A percentile compares a stretch with the other conserved stretches of the same genome.
Conservation (phyloP, 345 rosid species). For the Syzygium oleosum region DNA sequence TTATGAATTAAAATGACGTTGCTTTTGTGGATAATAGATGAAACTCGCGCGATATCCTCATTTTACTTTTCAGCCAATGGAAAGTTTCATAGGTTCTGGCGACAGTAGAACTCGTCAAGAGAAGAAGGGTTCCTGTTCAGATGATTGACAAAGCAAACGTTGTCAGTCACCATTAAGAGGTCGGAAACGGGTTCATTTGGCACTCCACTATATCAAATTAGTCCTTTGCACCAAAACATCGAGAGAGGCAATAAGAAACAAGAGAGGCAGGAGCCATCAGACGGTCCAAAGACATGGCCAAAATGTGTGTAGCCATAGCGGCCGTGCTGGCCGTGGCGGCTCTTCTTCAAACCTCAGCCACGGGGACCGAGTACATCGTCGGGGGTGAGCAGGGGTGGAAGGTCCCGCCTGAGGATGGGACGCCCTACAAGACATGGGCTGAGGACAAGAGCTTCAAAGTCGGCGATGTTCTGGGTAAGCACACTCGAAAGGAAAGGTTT, state of each 20-base stretch:
- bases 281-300: background rate
- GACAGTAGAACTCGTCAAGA: background rate
- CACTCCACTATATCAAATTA: background rate
- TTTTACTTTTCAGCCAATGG: background rate
- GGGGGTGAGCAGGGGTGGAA: conserved; percentile 30
- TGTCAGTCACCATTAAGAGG: background rate
- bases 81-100: background rate
- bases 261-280: background rate
- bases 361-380: background rate
- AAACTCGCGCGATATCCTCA: background rate
- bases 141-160: background rate
- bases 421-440: conserved; percentile 28
- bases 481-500: background rate
- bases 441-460: conserved; percentile 7
- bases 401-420: conserved; percentile 8
- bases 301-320: background rate
- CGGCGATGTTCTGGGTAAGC: conserved; percentile 24
- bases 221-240: background rate
- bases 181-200: too few relatives aligned
- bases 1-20: background rate
- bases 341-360: background rate
- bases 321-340: accelerated
- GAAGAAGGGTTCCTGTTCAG: background rate
- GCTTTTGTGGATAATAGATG: background rate
- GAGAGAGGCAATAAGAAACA: accelerated